Evolutionary conservation across 192 early-diverging fungal species (phyloP), one percentile per base, ranked within the genome.

Genomic region (Neocallimastix lanati): DNA sequence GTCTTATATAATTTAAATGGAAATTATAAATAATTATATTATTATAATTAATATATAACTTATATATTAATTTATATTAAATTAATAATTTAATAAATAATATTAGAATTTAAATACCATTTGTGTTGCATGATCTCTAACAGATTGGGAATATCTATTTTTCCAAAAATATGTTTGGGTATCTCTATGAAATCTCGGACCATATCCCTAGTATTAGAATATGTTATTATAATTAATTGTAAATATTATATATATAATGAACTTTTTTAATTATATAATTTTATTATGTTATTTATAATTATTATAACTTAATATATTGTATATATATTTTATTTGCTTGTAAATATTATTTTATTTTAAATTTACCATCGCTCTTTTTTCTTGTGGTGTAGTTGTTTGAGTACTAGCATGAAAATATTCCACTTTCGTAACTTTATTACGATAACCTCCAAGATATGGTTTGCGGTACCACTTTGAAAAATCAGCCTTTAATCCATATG

Each of bases 371-470:
- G 85, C 87, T 29, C 81, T 81, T 33, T 88, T 88, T 30, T 89
- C 88, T 79, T 86, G 85, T 21, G 88, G 84, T n/a, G 88, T 89
- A 13, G 86, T 83, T 2, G 89, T 90, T 58, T 90, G 88, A 13
- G 88, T 85, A 28, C 79, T 77, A 2, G 87, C 88, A 83, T 90
- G 87, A 78, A 86, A 90, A 77, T 83, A 90, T 36, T 88, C 83
- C 2, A 78, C 67, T 14, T 82, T 86, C 2, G 80, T 83, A 21
- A 81, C 77, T 58, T 83, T 84, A 78, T 82, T 80, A 25, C 86
- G 81, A 78, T 78, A 90, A 13, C 89, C 89, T 28, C 89, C 89
- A 33, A 86, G 29, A 78, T 89, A 90, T 29, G 76, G 83, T 58
- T 90, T 90, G n/a, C 50, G 50, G n/a, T 67, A 67, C 50, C 50